phyloP scores from a whole-genome alignment of 2,329 filamentous ascomycete species.

The Exophiala viscosa region DNA sequence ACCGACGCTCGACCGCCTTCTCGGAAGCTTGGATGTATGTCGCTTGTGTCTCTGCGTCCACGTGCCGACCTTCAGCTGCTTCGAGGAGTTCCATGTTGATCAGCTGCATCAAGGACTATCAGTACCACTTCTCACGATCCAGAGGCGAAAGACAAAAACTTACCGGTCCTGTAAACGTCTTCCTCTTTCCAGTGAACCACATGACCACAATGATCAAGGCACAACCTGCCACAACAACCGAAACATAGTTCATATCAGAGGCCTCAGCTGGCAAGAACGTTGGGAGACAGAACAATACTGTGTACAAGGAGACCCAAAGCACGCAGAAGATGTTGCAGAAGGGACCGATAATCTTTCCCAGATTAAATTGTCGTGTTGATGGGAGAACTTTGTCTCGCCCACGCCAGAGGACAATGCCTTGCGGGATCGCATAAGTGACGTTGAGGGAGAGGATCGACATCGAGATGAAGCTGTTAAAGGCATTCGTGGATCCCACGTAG shows the following conservation, averaged over 20 bases:
- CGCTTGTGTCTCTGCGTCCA: slow-evolving; percentile 9
- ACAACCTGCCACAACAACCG: slow-evolving; percentile 40
- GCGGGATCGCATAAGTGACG: slow-evolving; percentile 27
- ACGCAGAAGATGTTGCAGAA: slow-evolving; percentile 36
- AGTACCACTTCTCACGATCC: slow-evolving; percentile 1
- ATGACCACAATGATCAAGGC: slow-evolving; percentile 9
- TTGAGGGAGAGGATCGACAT: slow-evolving; percentile 19
- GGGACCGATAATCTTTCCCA: slow-evolving; percentile 29
- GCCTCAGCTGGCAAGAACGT: slow-evolving; percentile 38
- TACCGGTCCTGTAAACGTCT: slow-evolving; percentile 9
- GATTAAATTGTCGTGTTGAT: slow-evolving; percentile 11
- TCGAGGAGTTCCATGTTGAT: slow-evolving; percentile 12
- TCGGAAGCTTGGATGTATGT: neutral
- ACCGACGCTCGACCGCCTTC: slow-evolving; percentile 2
- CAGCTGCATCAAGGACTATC: neutral
- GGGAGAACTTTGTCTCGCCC: slow-evolving; percentile 34
- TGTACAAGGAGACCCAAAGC: slow-evolving; percentile 29
- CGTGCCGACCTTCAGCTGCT: slow-evolving; percentile 4
- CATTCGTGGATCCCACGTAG: slow-evolving; percentile 25
- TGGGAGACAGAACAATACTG: slow-evolving; percentile 32
- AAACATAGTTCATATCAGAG: slow-evolving; percentile 48
- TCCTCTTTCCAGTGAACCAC: slow-evolving; percentile 14
- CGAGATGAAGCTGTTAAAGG: slow-evolving; percentile 31
- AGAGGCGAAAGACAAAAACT: neutral
- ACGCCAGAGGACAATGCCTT: slow-evolving; percentile 41